These are phyloP conservation scores for Aspergillus aculeatus DNA, from an alignment of 2,329 filamentous ascomycete species.

Conservation along the genomic window DNA sequence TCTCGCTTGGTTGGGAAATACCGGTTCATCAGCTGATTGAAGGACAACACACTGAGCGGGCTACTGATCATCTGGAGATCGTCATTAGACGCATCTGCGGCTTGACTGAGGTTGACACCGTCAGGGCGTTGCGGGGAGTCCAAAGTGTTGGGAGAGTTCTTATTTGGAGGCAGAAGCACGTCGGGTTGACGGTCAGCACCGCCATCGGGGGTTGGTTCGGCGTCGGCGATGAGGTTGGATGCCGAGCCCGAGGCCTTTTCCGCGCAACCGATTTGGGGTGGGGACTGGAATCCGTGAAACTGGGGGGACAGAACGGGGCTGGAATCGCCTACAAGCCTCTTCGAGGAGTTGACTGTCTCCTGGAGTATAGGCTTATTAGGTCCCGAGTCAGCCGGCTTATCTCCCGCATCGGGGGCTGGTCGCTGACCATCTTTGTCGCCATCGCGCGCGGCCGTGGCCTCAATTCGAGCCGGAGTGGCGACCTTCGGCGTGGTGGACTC, in stretches of 20 bases:
- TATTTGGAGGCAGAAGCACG: not conserved
- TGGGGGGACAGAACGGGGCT: slow-evolving; percentile 21
- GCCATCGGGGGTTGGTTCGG: slow-evolving; percentile 4
- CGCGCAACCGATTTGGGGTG: not conserved
- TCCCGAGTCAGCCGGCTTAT: not conserved
- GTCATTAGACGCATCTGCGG: slow-evolving; percentile 9
- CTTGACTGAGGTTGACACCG: not conserved
- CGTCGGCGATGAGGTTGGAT: not conserved
- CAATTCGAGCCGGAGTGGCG: slow-evolving; percentile 11
- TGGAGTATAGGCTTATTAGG: not conserved
- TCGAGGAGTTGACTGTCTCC: not conserved
- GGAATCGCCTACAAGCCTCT: not conserved
- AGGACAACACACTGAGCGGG: slow-evolving; percentile 10
- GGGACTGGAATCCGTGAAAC: slow-evolving; percentile 21
- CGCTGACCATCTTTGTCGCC: slow-evolving; percentile 4
- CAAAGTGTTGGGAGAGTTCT: slow-evolving; percentile 4
- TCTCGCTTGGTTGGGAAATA: slow-evolving; percentile 6
- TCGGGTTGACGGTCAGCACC: slow-evolving; percentile 2
- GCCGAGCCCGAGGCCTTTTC: not conserved
- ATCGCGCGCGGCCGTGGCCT: not conserved
- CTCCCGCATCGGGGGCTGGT: not conserved
- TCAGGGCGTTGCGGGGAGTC: slow-evolving; percentile 12
- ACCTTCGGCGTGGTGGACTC: slow-evolving; percentile 24
- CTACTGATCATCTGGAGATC: slow-evolving; percentile 18
- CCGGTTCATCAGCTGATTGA: slow-evolving; percentile 10